Base-by-base conservation (phyloP, 208 protist species). In the Novymonas esmeraldas region DNA sequence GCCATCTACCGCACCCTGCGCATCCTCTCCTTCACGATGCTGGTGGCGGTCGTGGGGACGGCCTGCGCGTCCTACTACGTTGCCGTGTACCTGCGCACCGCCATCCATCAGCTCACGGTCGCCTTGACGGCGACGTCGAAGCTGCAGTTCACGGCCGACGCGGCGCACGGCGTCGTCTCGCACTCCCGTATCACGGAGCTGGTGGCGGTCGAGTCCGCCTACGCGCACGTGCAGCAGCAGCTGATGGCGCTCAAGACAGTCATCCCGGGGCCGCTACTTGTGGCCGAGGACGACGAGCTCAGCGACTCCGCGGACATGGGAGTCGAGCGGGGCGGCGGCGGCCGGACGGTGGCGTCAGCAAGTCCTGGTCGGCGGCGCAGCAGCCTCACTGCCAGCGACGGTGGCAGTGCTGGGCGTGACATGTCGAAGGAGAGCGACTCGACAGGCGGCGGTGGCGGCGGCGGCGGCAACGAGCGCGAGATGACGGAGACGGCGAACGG, bases 191-290 rank as follows among this genome's bases (percentile, higher is more conserved):
- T 75, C 18, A 55, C 55, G 3, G 69, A 75, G 60, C 46, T 75
- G 44, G 41, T 56, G 16, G 63, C 50, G 10, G 55, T 75, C 16
- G 39, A 63, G 61, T 6, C 46, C 18, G 52, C 61, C 3, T 75
- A 75, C 60, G 54, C 38, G 44, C 59, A 29, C 3, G 49, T 76
- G 64, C 70, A 76, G 50, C 56, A 61, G 41, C 60, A 70, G 34
- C 63, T 76, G 3, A 70, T 76, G 46, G 33, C 39, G 11, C 57
- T 76, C 24, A 76, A 76, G 50, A 64, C 63, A 6, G 26, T 62
- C 0, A 33, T 76, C 31, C 70, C 70, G 5, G 59, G 70, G 10
- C 28, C 61, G 33, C 51, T 76, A 24, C 61, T 76, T 2, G 44
- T 76, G 3, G n/a, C 22, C n/a, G 57, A 36, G 28, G 56, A 41